Evolutionary conservation across 257 asterid species (phyloP), one percentile per base, ranked within the genome.

Genomic region (Ligustrum vulgare): DNA sequence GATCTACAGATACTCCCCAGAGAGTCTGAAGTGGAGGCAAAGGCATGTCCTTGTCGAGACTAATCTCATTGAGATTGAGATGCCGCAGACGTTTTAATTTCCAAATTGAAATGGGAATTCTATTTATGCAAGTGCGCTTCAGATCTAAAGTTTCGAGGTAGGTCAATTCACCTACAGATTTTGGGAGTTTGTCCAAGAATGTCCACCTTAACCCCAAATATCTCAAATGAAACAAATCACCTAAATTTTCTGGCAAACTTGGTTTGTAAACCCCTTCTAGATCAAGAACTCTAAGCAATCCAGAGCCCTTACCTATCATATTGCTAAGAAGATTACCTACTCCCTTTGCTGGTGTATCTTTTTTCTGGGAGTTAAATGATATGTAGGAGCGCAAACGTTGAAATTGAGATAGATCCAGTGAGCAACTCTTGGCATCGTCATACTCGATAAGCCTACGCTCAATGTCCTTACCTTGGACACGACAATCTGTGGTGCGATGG

Each of bases 191-290:
- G 43, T 80, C 87, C 74, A 83, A 72, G 83, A 80, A 83, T 60
- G 87, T 83, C 87, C 87, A 83, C 74, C 87, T 80, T 70, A 83
- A 78, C 16, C 87, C 87, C 41, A 83, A 70, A 66, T 83, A 83
- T 73, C 83, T 78, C 70, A 83, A 51, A 35, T 67, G 73, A 73
- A 74, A 67, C 35, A 80, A 72, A 56, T 80, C 79, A 31, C 87
- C 87, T 20, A 83, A 79, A 70, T 78, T 78, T 31, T 80, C 77
- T 20, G 87, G 87, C 70, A 83, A 75, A 54, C 73, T 62, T 31
- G 87, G 87, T 64, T 80, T 78, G 56, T 77, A 83, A 5, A 83
- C 75, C n/a, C 83, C 85, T 74, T 83, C 87, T 32, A 83, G 74
- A 76, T 83, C 87, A 41, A 83, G 83, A 47, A 83, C 85, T 79